phyloP scores from a whole-genome alignment of 371 early-diverging fungal species.

The Rhizopus arrhizus region DNA sequence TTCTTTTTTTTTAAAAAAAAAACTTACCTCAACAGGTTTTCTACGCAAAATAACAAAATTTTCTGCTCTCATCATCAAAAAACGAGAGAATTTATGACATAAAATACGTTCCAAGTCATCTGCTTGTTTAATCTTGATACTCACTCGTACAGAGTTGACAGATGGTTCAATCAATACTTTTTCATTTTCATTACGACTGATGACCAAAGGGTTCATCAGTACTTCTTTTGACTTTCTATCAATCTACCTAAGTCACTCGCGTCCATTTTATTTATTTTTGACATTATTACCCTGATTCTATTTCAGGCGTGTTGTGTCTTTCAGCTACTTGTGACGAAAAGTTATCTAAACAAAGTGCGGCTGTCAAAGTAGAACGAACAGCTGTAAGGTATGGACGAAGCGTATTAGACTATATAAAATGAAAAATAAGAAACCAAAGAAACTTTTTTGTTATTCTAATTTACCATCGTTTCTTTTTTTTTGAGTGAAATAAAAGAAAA shows the following conservation, averaged over 20 bases:
- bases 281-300: constrained; percentile 83
- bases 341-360: constrained; percentile 94
- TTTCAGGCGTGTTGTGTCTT: constrained; percentile 96
- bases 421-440: no score
- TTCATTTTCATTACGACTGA: constrained; percentile 95
- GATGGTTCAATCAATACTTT: constrained; percentile 90
- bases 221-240: constrained; percentile 32
- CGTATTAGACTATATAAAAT: constrained; percentile 82
- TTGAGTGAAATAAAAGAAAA: no score
- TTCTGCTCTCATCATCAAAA: constrained; percentile 96
- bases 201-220: constrained; percentile 76
- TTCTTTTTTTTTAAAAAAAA: constrained; percentile 4
- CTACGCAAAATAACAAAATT: constrained; percentile 93
- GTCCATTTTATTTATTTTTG: background rate
- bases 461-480: no score
- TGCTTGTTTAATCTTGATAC: constrained; percentile 96
- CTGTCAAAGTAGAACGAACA: constrained; percentile 91
- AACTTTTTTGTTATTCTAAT: no score
- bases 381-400: constrained; percentile 95
- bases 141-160: constrained; percentile 92
- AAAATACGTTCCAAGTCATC: constrained; percentile 96
- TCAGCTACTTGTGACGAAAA: constrained; percentile 97
- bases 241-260: background rate
- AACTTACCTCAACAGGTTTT: constrained; percentile 81
- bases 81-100: constrained; percentile 94